Base-by-base conservation (phyloP, 2,329 filamentous ascomycete species). In the Epichloe amarillans region DNA sequence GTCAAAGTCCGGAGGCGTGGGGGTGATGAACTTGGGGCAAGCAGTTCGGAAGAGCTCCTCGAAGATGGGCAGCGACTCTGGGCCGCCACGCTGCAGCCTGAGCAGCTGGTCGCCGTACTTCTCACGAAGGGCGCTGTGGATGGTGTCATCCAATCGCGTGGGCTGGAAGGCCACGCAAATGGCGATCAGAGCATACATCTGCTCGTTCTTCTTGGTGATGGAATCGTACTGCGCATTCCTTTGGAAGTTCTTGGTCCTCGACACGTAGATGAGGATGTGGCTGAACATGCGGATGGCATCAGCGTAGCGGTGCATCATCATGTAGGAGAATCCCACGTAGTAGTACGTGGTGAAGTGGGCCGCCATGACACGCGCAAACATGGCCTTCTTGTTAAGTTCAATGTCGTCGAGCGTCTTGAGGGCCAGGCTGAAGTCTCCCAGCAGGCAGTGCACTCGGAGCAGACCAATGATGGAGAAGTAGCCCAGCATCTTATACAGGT, bases 251-350 rank as follows among this genome's bases (percentile, higher is more conserved):
- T 98, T 98, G 66, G 93, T 98, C 64, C 93, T 80, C 60, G 89
- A 95, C 59, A 98, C 90, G 73, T 97, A 98, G 73, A 98, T 86
- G 62, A 98, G 83, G 71, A 98, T 98, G 80, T 98, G 93, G 78
- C 88, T 95, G 83, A 98, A 98, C 85, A 96, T 95, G 79, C 91
- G 89, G 74, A 98, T 96, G 69, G 93, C 93, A 72, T 98, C 93
- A 71, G 89, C 88, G 69, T 98, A 98, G 67, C 93, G 88, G 74
- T 93, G 89, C 88, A 97, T 95, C 93, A 98, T 98, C 91, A 98
- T 97, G 84, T 98, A 98, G 60, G 88, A 95, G 82, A 98, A 98
- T 61, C 93, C 93, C 56, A 98, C 91, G 69, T 97, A 97, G 82
- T 98, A 98, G 82, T 97, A 98, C 58, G 93, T 98, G 60, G 91